Evolutionary conservation across 495 filamentous ascomycete genomes (phyloP).

Genomic region (Aspergillus kassunensis): DNA sequence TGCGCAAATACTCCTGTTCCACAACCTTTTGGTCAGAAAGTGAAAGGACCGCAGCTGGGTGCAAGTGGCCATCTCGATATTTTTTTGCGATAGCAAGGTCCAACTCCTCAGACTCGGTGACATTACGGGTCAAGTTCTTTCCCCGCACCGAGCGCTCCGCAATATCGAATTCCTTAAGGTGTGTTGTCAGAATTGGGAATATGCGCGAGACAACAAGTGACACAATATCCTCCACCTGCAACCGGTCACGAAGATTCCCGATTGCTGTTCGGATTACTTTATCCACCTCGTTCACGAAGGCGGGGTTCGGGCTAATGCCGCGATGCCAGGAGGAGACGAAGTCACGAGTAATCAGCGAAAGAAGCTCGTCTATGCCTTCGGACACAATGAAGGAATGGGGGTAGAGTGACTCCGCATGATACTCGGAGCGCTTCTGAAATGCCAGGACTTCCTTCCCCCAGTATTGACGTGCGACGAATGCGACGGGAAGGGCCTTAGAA

Average conservation of each 20-base stretch:
- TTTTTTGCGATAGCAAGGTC: constrained; percentile 91
- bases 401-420: constrained; percentile 61
- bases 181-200: constrained; percentile 84
- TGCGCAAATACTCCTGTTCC: constrained; percentile 83
- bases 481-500: constrained; percentile 36
- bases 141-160: constrained; percentile 86
- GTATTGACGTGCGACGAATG: constrained; percentile 57
- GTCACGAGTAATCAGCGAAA: constrained; percentile 74
- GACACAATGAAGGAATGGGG: constrained; percentile 76
- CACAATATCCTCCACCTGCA: constrained; percentile 71
- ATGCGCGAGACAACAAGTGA: constrained; percentile 75
- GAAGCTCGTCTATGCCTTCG: constrained; percentile 71
- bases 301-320: constrained; percentile 74
- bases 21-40: constrained; percentile 75
- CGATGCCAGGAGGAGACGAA: constrained; percentile 88
- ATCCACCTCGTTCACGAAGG: constrained; percentile 83
- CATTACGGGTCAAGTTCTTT: constrained; percentile 75
- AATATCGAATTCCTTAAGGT: constrained; percentile 85
- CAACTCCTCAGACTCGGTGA: constrained; percentile 95
- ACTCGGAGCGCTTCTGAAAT: constrained; percentile 47
- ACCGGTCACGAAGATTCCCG: constrained; percentile 60
- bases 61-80: constrained; percentile 83
- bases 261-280: constrained; percentile 72
- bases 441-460: constrained; percentile 68
- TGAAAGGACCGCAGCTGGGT: constrained; percentile 79